Evolutionary conservation across 1,284 basidiomycete species (phyloP).

Genomic region (Boletus mariae): DNA sequence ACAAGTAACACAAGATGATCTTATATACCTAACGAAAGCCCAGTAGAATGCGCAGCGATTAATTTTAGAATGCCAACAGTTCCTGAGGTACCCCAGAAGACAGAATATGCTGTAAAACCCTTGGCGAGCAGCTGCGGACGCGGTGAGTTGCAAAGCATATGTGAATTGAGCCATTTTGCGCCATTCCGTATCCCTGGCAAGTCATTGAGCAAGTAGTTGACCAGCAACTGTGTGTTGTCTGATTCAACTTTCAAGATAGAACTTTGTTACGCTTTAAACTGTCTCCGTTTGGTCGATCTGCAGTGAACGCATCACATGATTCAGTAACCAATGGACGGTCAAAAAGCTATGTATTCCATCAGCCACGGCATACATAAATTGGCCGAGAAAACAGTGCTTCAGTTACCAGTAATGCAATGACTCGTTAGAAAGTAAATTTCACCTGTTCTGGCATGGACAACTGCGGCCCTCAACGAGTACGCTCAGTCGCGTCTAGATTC

Average conservation of each 20-base stretch:
- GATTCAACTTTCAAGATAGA: background rate
- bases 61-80: background rate
- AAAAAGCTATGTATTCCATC: too few relatives aligned
- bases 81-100: background rate
- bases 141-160: background rate
- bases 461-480: too few relatives aligned
- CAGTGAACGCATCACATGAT: background rate
- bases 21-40: slow-evolving; percentile 15
- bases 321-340: too few relatives aligned
- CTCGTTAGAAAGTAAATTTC: too few relatives aligned
- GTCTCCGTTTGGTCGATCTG: background rate
- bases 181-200: background rate
- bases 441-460: too few relatives aligned
- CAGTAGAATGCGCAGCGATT: background rate
- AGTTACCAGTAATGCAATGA: too few relatives aligned
- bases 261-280: background rate
- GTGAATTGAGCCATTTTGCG: background rate
- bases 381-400: too few relatives aligned
- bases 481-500: too few relatives aligned
- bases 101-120: background rate
- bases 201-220: background rate
- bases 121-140: background rate
- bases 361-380: too few relatives aligned
- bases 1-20: background rate
- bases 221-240: background rate